Conservation (phyloP, 164 flowering plant species). For the Annona cherimola region DNA sequence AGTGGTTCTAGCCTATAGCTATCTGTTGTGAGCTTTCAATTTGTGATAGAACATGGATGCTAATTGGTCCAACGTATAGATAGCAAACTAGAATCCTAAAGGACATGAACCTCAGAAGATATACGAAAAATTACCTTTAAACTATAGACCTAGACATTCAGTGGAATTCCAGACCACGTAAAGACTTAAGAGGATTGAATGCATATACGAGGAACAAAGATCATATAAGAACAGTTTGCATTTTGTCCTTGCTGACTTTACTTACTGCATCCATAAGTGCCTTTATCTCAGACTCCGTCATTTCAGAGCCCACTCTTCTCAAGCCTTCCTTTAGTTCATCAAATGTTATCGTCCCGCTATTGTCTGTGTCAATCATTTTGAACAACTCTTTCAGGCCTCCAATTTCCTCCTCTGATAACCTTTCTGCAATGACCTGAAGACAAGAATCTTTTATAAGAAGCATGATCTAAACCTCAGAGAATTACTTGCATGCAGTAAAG, state of each 20-base stretch:
- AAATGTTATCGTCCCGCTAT: conserved; percentile 79
- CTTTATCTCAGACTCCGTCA: conserved; percentile 80
- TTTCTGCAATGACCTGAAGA: conserved; percentile 84
- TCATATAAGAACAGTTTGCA: neutral
- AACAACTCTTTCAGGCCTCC: conserved; percentile 87
- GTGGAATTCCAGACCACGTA: neutral
- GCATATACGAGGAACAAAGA: neutral
- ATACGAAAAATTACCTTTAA: too few species aligned
- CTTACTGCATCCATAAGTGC: conserved; percentile 83
- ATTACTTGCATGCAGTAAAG: neutral
- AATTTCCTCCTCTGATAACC: conserved; percentile 89
- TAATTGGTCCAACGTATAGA: too few species aligned
- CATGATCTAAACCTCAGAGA: neutral
- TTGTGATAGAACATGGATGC: too few species aligned
- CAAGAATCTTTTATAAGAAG: neutral
- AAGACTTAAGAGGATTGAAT: neutral
- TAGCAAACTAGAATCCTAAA: too few species aligned
- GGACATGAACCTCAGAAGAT: too few species aligned
- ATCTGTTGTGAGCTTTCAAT: too few species aligned
- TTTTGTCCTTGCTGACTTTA: neutral
- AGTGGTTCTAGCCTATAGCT: too few species aligned
- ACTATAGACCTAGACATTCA: neutral
- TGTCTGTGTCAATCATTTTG: conserved; percentile 85
- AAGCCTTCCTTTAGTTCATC: conserved; percentile 82
- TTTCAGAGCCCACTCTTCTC: conserved; percentile 71